Evolutionary conservation across 805 yeast species (phyloP).

Genomic region (Hanseniaspora lachancei): DNA sequence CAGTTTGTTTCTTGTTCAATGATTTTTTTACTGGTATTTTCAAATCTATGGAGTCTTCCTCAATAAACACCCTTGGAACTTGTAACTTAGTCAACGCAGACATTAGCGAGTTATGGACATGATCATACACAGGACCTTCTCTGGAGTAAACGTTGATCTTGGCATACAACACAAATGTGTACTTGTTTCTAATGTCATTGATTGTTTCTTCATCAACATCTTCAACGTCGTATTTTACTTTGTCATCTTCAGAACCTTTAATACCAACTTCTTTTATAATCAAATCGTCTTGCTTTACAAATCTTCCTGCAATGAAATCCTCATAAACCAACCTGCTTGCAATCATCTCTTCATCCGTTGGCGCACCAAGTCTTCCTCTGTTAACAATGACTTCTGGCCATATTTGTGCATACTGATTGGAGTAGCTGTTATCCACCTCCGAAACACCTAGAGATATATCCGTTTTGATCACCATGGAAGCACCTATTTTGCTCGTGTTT

Average conservation of each 20-base stretch:
- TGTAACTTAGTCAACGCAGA: constrained; percentile 46
- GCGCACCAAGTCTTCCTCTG: constrained; percentile 65
- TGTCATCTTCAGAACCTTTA: constrained; percentile 38
- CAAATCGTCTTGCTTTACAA: constrained; percentile 39
- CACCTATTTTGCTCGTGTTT: constrained; percentile 54
- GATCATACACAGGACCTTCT: constrained; percentile 69
- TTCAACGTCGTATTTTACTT: constrained; percentile 32
- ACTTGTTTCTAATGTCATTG: constrained; percentile 31
- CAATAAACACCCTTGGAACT: constrained; percentile 57
- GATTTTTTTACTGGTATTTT: constrained; percentile 34
- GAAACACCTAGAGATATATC: constrained; percentile 49
- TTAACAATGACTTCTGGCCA: constrained; percentile 68
- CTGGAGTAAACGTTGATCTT: constrained; percentile 65
- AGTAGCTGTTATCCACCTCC: constrained; percentile 28
- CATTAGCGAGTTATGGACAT: constrained; percentile 56
- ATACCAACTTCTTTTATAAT: constrained; percentile 36
- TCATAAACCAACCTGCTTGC: constrained; percentile 55
- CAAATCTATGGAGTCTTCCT: constrained; percentile 44
- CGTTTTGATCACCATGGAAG: constrained; percentile 53
- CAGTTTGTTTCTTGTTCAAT: constrained; percentile 31
- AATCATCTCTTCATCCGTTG: constrained; percentile 75
- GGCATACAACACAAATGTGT: constrained; percentile 53
- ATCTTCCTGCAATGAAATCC: constrained; percentile 41
- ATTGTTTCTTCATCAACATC: constrained; percentile 21
- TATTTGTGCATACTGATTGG: constrained; percentile 30